Percentiles rank a stretch among this genome's conserved stretches.
These are phyloP conservation scores for Yarrowia bubula DNA, from an alignment of 805 yeast species.

Conservation along the genomic window DNA sequence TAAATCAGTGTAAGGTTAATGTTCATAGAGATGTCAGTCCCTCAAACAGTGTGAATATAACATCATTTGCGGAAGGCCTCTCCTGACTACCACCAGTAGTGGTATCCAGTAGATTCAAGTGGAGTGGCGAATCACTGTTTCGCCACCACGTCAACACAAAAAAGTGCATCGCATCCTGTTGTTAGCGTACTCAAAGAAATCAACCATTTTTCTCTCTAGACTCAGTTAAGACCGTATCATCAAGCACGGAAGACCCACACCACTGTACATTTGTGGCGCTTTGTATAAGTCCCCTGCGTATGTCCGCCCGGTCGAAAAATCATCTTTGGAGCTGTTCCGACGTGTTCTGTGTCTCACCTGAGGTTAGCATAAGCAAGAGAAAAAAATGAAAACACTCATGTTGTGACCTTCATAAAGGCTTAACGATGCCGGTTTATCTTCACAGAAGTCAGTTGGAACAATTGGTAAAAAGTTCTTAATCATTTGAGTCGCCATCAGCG, in stretches of 20 bases:
- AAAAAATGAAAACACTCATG: no score
- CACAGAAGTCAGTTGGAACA: constrained; percentile 26
- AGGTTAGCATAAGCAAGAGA: background rate
- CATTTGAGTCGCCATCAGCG: constrained; percentile 12
- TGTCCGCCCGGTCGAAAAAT: constrained; percentile 27
- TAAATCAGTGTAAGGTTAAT: constrained; percentile 19
- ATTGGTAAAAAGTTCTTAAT: constrained; percentile 25
- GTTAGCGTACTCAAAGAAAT: background rate
- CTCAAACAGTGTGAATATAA: constrained; percentile 26
- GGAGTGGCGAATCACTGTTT: background rate
- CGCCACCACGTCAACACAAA: background rate
- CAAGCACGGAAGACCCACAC: constrained; percentile 13
- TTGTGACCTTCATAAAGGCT: constrained; percentile 20
- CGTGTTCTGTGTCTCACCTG: constrained; percentile 10
- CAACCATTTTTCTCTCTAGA: background rate
- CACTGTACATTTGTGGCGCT: constrained; percentile 21
- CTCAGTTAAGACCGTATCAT: constrained; percentile 26
- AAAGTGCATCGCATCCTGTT: background rate
- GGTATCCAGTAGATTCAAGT: constrained; percentile 19
- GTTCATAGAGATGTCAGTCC: constrained; percentile 27
- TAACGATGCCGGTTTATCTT: constrained; percentile 27
- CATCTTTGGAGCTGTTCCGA: background rate
- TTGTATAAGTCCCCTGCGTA: background rate
- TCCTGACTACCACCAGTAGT: constrained; percentile 23
- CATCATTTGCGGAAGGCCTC: constrained; percentile 23